These are phyloP conservation scores for Linaria vulgaris DNA, from an alignment of 257 asterid species.

Conservation along the genomic window DNA sequence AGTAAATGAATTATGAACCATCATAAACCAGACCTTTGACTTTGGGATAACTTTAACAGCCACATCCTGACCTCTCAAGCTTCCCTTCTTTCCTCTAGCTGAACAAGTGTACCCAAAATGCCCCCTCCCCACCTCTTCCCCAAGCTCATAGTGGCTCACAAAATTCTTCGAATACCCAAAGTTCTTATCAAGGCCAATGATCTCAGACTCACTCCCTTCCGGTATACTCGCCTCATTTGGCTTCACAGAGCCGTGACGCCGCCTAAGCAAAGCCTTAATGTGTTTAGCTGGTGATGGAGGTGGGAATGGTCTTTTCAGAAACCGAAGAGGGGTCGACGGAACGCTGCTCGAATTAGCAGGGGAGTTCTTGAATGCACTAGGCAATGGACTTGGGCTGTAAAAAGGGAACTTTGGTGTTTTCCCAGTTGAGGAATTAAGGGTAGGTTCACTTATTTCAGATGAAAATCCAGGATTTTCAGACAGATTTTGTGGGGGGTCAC, in stretches of 20 bases:
- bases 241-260: constrained; percentile 87
- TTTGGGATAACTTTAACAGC: constrained; percentile 90
- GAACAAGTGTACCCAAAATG: constrained; percentile 92
- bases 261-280: constrained; percentile 77
- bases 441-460: constrained; percentile 45
- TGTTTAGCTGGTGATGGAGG: constrained; percentile 99
- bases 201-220: constrained; percentile 89
- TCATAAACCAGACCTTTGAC: constrained; percentile 56
- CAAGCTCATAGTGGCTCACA: constrained; percentile 57
- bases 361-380: constrained; percentile 73
- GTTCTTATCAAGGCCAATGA: constrained; percentile 69
- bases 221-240: constrained; percentile 90
- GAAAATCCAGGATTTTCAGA: constrained; percentile 54
- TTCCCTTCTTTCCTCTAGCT: constrained; percentile 79
- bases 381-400: constrained; percentile 91
- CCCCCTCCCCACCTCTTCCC: constrained; percentile 88
- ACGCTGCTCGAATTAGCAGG: constrained; percentile 77
- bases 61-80: constrained; percentile 84
- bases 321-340: constrained; percentile 78
- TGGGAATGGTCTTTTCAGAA: constrained; percentile 85
- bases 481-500: constrained; percentile 48
- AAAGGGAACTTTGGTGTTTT: constrained; percentile 89
- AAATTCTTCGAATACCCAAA: constrained; percentile 81
- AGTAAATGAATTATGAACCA: constrained; percentile 4
- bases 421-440: constrained; percentile 55